Percentiles rank a stretch among this genome's conserved stretches.
phyloP scores from a whole-genome alignment of 2,329 filamentous ascomycete genomes.

The Monilinia vaccinii-corymbosi region DNA sequence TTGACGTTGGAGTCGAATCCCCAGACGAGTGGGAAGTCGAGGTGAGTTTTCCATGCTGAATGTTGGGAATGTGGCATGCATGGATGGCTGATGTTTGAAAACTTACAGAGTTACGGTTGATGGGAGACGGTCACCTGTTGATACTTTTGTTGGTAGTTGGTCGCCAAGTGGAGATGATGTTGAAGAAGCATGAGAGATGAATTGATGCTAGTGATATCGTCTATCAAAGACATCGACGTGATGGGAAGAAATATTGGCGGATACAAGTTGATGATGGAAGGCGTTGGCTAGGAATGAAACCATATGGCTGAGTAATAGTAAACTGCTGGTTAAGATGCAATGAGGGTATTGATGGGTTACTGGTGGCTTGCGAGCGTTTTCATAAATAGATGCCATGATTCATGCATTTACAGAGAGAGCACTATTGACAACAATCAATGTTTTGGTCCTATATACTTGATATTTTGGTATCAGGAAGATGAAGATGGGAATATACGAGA shows the following conservation, averaged over 20 bases:
- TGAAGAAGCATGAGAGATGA: background rate
- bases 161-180: background rate
- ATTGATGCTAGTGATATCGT: background rate
- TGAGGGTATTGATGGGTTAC: too few relatives aligned
- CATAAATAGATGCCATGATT: too few relatives aligned
- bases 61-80: accelerated
- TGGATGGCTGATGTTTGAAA: background rate
- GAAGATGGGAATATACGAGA: too few relatives aligned
- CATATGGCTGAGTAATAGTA: too few relatives aligned
- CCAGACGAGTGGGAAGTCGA: background rate
- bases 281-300: background rate
- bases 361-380: too few relatives aligned
- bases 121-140: background rate
- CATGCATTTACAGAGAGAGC: too few relatives aligned
- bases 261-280: background rate
- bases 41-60: background rate
- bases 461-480: too few relatives aligned
- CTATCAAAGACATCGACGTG: background rate
- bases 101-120: background rate
- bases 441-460: too few relatives aligned
- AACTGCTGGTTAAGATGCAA: too few relatives aligned
- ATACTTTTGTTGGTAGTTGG: background rate
- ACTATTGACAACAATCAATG: too few relatives aligned
- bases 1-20: background rate
- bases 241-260: background rate